Base-by-base conservation (phyloP, 345 rosid species). In the Gossypium arboreum region DNA sequence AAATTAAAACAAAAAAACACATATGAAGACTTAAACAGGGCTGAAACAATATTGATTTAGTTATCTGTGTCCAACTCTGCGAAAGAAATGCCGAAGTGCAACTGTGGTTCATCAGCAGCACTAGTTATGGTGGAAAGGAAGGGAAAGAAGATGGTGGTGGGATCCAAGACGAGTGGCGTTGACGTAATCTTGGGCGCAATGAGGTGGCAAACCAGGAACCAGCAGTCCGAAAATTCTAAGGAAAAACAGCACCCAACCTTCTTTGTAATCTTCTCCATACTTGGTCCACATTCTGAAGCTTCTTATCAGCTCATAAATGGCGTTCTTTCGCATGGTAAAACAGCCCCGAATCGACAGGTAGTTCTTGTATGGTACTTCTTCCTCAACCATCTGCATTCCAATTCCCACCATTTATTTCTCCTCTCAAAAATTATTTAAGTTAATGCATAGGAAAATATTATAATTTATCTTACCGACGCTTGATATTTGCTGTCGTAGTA, bases 231-330 rank as follows among this genome's bases (percentile, higher is more conserved):
- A 12, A 5, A 79, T 10, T 67, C 90, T 81, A 48, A 45, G 27
- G 20, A 52, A 0, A 55, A 63, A 76, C 45, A 79, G 54, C 27
- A 83, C 47, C 83, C 83, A 78, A 43, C 84, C 80, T 81, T 84
- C 90, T 15, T 17, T 77, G 25, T 64, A 83, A 20, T 76, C 79
- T 1, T 77, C 17, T 27, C 86, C 86, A 15, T 74, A 65, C 59
- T 67, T 6, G 47, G 1, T 51, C 17, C 15, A 41, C 16, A 91
- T 83, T 0, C 84, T 84, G 73, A 89, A 91, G 61, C 94, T 87
- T 79, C 97, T 81, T 27, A 83, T 72, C 6, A 92, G 63, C 84
- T 92, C 97, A 64, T 71, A 52, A 9, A 80, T 2, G 0, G 88
- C 87, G 75, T 76, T 82, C 43, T 24, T 45, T 55, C 75, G 82